Conservation (phyloP, 2,329 filamentous ascomycete species). For the Cadophora sp. region DNA sequence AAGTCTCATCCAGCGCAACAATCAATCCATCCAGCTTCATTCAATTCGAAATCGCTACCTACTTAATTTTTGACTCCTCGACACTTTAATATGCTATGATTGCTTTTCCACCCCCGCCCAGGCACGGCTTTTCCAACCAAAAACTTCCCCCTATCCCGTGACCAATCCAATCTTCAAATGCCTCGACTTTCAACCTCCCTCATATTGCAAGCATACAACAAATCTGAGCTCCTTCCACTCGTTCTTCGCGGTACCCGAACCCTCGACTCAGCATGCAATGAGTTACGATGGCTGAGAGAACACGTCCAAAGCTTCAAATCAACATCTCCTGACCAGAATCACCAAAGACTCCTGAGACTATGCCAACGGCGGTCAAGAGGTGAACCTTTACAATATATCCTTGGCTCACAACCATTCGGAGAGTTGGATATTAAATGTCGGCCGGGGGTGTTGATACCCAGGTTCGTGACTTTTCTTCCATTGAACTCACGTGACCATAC, state of each 20-base stretch:
- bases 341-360: constrained; percentile 48
- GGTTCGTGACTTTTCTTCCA: constrained; percentile 51
- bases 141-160: constrained; percentile 2
- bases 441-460: constrained; percentile 83
- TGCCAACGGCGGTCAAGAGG: constrained; percentile 62
- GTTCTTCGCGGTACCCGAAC: constrained; percentile 71
- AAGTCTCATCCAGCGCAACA: background rate
- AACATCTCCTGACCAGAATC: background rate
- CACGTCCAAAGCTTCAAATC: constrained; percentile 52
- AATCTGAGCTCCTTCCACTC: constrained; percentile 62
- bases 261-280: constrained; percentile 67
- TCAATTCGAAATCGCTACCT: background rate
- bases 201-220: constrained; percentile 58
- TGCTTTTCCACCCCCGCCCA: background rate
- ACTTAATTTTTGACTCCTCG: no score
- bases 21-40: background rate
- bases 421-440: constrained; percentile 78
- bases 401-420: constrained; percentile 90
- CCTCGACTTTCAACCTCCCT: constrained; percentile 68
- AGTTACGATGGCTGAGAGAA: constrained; percentile 76
- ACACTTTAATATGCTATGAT: background rate
- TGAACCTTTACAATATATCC: constrained; percentile 85
- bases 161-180: constrained; percentile 51
- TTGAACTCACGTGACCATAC: constrained; percentile 13
- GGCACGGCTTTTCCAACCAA: background rate